Base-by-base conservation (phyloP, 768 basidiomycete species). In the Kwoniella heveanensis region DNA sequence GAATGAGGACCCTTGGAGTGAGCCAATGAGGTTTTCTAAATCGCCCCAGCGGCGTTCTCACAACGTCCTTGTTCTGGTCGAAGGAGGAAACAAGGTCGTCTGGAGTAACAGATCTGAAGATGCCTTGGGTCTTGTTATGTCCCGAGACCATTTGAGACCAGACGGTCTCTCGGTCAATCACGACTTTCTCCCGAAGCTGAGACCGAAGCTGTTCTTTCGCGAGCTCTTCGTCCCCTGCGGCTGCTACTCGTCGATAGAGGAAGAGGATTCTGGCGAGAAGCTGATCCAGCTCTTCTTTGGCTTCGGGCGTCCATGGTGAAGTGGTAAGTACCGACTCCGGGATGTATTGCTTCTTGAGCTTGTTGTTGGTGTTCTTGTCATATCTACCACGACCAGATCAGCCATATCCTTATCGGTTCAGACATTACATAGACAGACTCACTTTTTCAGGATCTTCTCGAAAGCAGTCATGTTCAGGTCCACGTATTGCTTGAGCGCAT, bases 121-220 rank as follows among this genome's bases (percentile, higher is more conserved):
- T 65, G 66, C 81, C 54, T 47, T 81, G 76, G 25, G 67, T 86
- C 19, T 91, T 90, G 3, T 86, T 84, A 27, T 91, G 85, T 70
- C 91, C 90, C 44, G 86, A 85, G 1, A 73, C 81, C 78, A 80
- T 74, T 71, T 78, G 67, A 30, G 77, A 85, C 96, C 96, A 99
- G 13, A 98, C 89, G 0, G 96, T 99, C 74, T 98, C 93, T 30
- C 96, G 86, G 74, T 98, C 95, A 88, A 94, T 95, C 2, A 95
- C 94, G 30, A 80, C 78, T 76, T 92, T 89, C 80, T 97, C 93
- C 21, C 92, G 87, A 60, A 94, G 88, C 77, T 94, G 87, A 17
- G 92, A 83, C 66, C 87, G 87, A 49, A 99, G 85, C 76, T 95
- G 90, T 68, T 90, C 87, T 47, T 86, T 84, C 0, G 94, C 94